Evolutionary conservation across 1,284 basidiomycete genomes (phyloP), one percentile per base, ranked within the genome.

Genomic region (Moesziomyces sp.): DNA sequence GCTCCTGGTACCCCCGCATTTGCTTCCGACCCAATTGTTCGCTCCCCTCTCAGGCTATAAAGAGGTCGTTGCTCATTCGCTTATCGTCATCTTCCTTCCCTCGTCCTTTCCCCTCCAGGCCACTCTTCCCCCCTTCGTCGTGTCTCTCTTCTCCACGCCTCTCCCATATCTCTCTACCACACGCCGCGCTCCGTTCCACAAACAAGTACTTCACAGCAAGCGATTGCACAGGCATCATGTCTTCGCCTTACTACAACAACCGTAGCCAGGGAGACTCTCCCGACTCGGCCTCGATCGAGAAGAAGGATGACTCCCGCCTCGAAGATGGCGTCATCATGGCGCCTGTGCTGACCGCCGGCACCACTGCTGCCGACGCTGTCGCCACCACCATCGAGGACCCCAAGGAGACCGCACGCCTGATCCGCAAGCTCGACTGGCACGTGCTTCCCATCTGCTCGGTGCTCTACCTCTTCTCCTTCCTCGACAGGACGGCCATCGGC

Each of bases 401-500:
- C 23, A 55, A 49, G 28, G 67, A 74, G 55, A 76, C 65, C 4
- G 58, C 58, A 1, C 65, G 74, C 18, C 51, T 76, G 23, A 57
- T 76, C 18, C 61, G 70, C 40, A 76, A 74, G 59, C 62, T 76
- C 30, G 74, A 76, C 64, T 74, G 65, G 74, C 65, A 67, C 49
- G 70, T 76, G 18, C 55, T 76, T n/a, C 74, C 74, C 55, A 76
- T 76, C 53, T 76, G 74, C 52, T 52, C 70, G 19, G 62, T 93
- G 63, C 84, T 93, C 65, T 93, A 92, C 84, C 86, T 91, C 14
- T 83, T 91, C 46, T 90, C 89, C 71, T 91, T 91, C 83, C 84
- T 91, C 74, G 92, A 93, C 84, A 88, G 92, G 59, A 90, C 91
- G 44, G 91, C 90, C 76, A 91, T 93, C 73, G 92, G 91, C 81